Percentiles rank a stretch among this genome's conserved stretches.
phyloP scores from a whole-genome alignment of 139 green algal species.

The Coelastrella sp. region DNA sequence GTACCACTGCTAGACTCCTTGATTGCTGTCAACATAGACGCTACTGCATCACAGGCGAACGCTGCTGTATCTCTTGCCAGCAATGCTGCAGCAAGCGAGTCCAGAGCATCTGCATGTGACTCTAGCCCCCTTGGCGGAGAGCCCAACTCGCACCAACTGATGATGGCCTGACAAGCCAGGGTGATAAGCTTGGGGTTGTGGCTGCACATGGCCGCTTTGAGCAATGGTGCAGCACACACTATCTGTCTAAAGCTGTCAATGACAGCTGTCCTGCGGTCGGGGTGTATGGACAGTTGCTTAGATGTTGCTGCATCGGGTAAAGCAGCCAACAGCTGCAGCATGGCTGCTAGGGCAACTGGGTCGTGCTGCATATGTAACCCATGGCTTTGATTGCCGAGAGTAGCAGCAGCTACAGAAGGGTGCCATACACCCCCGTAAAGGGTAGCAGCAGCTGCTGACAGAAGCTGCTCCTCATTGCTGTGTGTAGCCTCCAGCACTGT shows the following conservation, averaged over 20 bases:
- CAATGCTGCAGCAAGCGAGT: conserved; percentile 39
- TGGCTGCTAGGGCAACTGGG: conserved; percentile 4
- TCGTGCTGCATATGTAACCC: conserved; percentile 34
- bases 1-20: conserved; percentile 34
- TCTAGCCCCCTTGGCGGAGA: not conserved
- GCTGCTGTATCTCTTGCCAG: not conserved
- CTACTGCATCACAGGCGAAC: conserved; percentile 50
- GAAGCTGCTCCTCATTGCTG: not conserved
- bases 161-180: conserved; percentile 47
- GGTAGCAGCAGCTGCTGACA: not conserved
- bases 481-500: not conserved
- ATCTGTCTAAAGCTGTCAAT: not conserved
- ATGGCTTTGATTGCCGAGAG: not conserved
- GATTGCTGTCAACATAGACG: conserved; percentile 45
- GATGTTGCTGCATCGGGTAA: conserved; percentile 44
- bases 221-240: not conserved
- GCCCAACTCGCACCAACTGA: conserved; percentile 49
- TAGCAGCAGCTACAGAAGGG: not conserved
- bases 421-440: not conserved
- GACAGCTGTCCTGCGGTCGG: conserved; percentile 46
- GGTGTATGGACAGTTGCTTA: conserved; percentile 36
- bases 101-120: not conserved
- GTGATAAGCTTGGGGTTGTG: conserved; percentile 9
- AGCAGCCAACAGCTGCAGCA: conserved; percentile 51
- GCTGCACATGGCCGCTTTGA: conserved; percentile 22